Evolutionary conservation across 208 protist species (phyloP), one percentile per base, ranked within the genome.

Genomic region (Angomonas ambiguus): DNA sequence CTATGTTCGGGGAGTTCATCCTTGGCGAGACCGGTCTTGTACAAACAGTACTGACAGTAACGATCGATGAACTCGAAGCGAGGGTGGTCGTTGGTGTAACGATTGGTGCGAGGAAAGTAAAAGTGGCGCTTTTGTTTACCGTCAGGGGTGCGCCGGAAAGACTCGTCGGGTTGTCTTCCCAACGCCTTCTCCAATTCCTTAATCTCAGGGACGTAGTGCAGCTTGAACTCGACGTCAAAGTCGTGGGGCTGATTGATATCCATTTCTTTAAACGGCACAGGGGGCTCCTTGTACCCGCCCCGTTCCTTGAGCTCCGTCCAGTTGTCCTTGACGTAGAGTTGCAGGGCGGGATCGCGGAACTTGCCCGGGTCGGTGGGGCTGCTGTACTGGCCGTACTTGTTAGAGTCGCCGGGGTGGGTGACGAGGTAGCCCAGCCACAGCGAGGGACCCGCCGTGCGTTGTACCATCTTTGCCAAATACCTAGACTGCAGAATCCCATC

Each of bases 401-500:
- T 60, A 32, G 61, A 55, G 42, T 82, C 79, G 0, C 82, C 83
- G 1, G 82, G 82, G 65, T 87, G 80, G 0, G 87, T 87, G 18
- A 93, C 87, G 45, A 93, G 70, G 72, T 93, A 93, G 68, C 82
- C 87, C 0, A 93, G 79, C 71, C 78, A 93, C 59, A 93, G 51
- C 22, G 81, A 81, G n/a, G 80, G 82, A 3, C 87, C 87, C 5
- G 75, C 70, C 65, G 86, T 88, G 10, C 51, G 28, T 51, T 60
- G 18, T 13, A 72, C 83, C 4, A 93, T 59, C 30, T 73, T 55
- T 2, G 77, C 78, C 20, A 93, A 67, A 57, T 87, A 93, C 76
- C 91, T 79, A 20, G 81, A 91, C 69, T 91, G 87, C 60, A 93
- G 71, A n/a, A 93, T 69, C n/a, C 83, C 87, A 64, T 93, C 87